Evolutionary conservation across 2,329 filamentous ascomycete genomes (phyloP), one percentile per base, ranked within the genome.

Genomic region (Phoma sp.): DNA sequence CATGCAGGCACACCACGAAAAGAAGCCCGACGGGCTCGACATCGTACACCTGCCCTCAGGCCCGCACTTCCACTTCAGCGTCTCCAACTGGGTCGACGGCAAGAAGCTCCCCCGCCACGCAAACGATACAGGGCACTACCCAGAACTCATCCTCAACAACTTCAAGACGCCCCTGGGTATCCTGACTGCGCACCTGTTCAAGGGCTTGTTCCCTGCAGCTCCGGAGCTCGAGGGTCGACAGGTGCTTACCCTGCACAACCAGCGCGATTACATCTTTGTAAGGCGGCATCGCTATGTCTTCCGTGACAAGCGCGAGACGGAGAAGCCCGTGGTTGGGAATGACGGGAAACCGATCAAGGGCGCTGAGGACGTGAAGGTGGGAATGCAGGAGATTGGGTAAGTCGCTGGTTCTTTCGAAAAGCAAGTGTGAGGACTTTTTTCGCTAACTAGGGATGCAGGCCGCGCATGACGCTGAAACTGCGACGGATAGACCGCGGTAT

Each of bases 191-290:
- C 70, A 91, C 67, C 80, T 97, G 1, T 95, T 99, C 79, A 84
- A 89, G 59, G 86, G 83, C 0, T 76, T 96, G 25, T 95, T 91
- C 75, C 95, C 93, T 0, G 84, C 88, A 0, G 84, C 86, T 38
- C 93, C 95, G 0, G 91, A 98, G 66, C 80, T 98, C 5, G 83
- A 89, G 62, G 93, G 93, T 4, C 82, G 93, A 23, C 93, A 97
- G 69, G 93, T 97, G 1, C 86, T 97, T 7, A 97, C 93, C 0
- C 78, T 97, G 47, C 92, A 97, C 76, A 97, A 97, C 66, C 93
- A 96, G 79, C 88, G 93, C 60, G 93, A 98, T 75, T 98, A 93
- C 75, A 95, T 98, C 65, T 99, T 99, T 74, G 83, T 98, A 46
- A 83, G 95, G 4, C 82, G 93, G 33, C 93, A 98, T 75, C 83